Evolutionary conservation across 78 protist species (phyloP).

Genomic region (Dictyostelium purpureum): DNA sequence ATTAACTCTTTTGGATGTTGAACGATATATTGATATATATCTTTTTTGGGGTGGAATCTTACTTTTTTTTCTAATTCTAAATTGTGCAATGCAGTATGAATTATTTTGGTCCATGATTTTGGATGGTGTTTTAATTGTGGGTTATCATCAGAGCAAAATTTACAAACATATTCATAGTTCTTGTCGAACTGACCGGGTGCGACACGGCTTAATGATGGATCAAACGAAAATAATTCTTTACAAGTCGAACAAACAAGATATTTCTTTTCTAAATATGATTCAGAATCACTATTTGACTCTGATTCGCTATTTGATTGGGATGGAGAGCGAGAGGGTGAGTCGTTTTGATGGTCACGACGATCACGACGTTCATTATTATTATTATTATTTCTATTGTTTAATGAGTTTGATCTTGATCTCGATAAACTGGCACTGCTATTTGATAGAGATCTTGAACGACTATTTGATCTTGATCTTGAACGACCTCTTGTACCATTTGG

Average conservation of each 20-base stretch:
- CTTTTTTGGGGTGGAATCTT: conserved; percentile 57
- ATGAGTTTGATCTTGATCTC: neutral
- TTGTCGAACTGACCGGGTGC: conserved; percentile 72
- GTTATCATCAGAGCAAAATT: conserved; percentile 2
- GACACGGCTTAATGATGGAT: conserved; percentile 6
- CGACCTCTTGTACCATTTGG: neutral
- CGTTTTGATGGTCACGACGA: neutral
- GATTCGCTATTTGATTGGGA: conserved; percentile 44
- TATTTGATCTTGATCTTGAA: conserved; percentile 3
- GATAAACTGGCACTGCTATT: neutral
- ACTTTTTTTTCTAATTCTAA: conserved; percentile 46
- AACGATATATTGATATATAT: conserved; percentile 42
- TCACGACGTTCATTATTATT: neutral
- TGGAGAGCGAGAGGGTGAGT: conserved; percentile 31
- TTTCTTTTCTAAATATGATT: conserved; percentile 16
- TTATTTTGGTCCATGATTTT: conserved; percentile 67
- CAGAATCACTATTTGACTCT: conserved; percentile 46
- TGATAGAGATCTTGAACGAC: neutral
- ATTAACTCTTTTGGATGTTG: conserved; percentile 44
- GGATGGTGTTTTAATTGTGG: conserved; percentile 45
- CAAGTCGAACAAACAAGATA: neutral
- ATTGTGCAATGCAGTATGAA: conserved; percentile 63
- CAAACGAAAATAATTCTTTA: neutral
- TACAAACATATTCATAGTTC: conserved; percentile 50
- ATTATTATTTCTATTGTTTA: neutral